These are phyloP conservation scores for Moesziomyces antarcticus DNA, from an alignment of 1,284 basidiomycete genomes.

Conservation along the genomic window DNA sequence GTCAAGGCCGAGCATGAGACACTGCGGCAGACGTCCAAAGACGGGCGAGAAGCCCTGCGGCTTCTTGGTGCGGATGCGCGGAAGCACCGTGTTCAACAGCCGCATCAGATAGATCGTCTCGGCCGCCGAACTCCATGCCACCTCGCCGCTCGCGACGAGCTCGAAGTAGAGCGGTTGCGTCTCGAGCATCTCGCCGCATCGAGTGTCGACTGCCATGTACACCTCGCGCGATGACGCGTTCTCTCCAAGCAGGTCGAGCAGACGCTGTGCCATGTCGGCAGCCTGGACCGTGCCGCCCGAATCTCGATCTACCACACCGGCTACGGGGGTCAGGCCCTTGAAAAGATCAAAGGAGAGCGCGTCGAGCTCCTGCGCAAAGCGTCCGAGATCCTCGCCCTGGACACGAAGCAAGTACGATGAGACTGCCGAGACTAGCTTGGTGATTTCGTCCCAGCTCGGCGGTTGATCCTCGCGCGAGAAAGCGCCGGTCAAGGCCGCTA, in stretches of 20 bases:
- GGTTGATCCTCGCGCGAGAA: slow-evolving; percentile 17
- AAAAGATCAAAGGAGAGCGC: slow-evolving; percentile 52
- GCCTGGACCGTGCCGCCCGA: slow-evolving; percentile 16
- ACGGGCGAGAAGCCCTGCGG: slow-evolving; percentile 50
- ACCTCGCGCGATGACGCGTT: slow-evolving; percentile 52
- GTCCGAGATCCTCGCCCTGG: slow-evolving; percentile 15
- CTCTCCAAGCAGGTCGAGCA: slow-evolving; percentile 41
- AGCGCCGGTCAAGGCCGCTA: slow-evolving; percentile 3
- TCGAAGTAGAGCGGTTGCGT: slow-evolving; percentile 2
- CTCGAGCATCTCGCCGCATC: slow-evolving; percentile 43
- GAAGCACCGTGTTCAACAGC: slow-evolving; percentile 39
- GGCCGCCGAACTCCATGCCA: slow-evolving; percentile 17
- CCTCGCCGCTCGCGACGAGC: slow-evolving; percentile 5
- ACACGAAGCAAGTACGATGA: slow-evolving; percentile 16
- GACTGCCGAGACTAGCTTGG: slow-evolving; percentile 16
- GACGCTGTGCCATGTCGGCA: slow-evolving; percentile 17
- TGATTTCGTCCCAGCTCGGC: slow-evolving; percentile 11
- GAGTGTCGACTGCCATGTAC: slow-evolving; percentile 57
- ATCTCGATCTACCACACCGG: slow-evolving; percentile 29
- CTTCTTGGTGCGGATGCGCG: slow-evolving; percentile 59
- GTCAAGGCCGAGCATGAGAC: slow-evolving; percentile 30
- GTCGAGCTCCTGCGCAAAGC: slow-evolving; percentile 43
- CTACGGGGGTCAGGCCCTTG: slow-evolving; percentile 43
- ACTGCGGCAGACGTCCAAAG: slow-evolving; percentile 43
- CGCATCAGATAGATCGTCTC: slow-evolving; percentile 37